Percentiles rank a stretch among this genome's conserved stretches.
These are phyloP conservation scores for Naganishia friedmannii DNA, from an alignment of 768 basidiomycete species.

Conservation along the genomic window DNA sequence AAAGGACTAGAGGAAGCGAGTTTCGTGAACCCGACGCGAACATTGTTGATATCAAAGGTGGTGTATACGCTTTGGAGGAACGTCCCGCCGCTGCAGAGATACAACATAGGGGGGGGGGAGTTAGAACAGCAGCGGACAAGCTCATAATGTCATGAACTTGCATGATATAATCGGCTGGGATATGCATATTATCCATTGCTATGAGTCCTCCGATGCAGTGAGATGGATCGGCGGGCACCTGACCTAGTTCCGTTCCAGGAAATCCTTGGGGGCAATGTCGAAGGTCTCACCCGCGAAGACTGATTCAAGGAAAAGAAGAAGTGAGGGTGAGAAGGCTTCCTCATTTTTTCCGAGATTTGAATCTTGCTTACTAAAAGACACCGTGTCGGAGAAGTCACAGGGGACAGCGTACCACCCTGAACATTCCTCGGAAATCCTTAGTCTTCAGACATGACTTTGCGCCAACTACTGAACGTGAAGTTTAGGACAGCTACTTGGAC, in stretches of 20 bases:
- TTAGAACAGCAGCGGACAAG: not conserved
- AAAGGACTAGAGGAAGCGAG: not conserved
- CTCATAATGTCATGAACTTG: not conserved
- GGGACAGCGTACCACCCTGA: conserved; percentile 23
- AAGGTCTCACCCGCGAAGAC: conserved; percentile 4
- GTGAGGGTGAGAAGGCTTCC: not conserved
- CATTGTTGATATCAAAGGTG: conserved; percentile 54
- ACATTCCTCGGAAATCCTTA: not conserved
- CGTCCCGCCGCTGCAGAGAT: conserved; percentile 44
- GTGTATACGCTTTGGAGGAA: conserved; percentile 59
- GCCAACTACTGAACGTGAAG: not conserved
- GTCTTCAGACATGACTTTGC: not conserved
- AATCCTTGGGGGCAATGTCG: conserved; percentile 9
- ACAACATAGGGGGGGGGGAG: not conserved
- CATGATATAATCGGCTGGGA: not conserved
- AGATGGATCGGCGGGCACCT: not conserved
- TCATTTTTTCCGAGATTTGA: not conserved
- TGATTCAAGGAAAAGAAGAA: not conserved
- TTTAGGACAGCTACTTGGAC: not conserved
- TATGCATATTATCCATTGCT: not conserved
- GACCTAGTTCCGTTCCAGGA: conserved; percentile 13
- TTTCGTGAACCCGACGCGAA: conserved; percentile 55
- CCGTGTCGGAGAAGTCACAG: conserved; percentile 3
- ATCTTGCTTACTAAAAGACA: conserved; percentile 6
- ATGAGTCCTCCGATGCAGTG: conserved; percentile 14